These are phyloP conservation scores for Paraurostyla sp. DNA, from an alignment of 73 alveolate genomes.

Conservation along the genomic window DNA sequence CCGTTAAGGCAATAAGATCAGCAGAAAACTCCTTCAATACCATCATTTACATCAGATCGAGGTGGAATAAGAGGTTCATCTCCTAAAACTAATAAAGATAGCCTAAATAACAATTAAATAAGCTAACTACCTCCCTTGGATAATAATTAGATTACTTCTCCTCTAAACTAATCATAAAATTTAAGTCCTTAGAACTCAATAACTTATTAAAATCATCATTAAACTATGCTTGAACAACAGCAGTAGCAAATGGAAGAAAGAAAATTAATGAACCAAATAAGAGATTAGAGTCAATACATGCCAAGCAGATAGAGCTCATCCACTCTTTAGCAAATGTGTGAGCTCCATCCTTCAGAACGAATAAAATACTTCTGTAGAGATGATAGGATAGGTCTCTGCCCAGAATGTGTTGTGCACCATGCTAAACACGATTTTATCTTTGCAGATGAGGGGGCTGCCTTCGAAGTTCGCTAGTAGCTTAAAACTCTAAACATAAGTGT, in stretches of 20 bases:
- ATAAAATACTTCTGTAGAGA: slow-evolving; percentile 65
- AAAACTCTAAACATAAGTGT: slow-evolving; percentile 5
- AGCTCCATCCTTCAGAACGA: slow-evolving; percentile 54
- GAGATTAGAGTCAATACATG: neutral
- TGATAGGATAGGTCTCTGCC: slow-evolving; percentile 38
- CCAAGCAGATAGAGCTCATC: neutral
- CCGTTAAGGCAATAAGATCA: too few relatives aligned
- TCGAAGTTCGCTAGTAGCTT: slow-evolving; percentile 15
- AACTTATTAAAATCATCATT: too few relatives aligned
- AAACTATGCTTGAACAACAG: too few relatives aligned
- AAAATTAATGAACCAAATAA: neutral
- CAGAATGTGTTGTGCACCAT: slow-evolving; percentile 65
- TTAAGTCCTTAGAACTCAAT: too few relatives aligned
- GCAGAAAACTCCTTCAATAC: too few relatives aligned
- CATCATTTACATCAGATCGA: neutral
- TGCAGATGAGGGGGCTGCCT: slow-evolving; percentile 64
- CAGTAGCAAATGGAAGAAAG: neutral
- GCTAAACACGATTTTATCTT: slow-evolving; percentile 67
- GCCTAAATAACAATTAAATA: too few relatives aligned
- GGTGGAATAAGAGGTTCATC: neutral
- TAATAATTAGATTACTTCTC: too few relatives aligned
- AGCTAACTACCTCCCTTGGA: too few relatives aligned
- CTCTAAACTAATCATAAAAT: too few relatives aligned
- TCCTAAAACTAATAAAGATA: too few relatives aligned
- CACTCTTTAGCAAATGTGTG: slow-evolving; percentile 5